These are phyloP conservation scores for Phytophthora pisi DNA, from an alignment of 352 stramenopile genomes.

Conservation along the genomic window DNA sequence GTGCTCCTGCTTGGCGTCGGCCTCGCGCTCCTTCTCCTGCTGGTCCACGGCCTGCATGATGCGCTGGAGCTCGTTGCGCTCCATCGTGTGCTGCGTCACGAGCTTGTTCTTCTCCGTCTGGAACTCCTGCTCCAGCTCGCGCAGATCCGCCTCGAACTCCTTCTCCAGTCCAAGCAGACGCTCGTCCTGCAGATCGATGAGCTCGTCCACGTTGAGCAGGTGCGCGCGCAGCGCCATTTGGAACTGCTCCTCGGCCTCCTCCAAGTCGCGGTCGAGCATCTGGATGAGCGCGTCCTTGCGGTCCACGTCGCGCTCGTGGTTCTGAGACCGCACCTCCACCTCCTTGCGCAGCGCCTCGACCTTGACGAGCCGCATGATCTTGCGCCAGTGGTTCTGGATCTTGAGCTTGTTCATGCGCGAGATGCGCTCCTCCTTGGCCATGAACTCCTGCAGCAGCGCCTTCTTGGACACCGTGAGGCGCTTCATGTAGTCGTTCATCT, in stretches of 20 bases:
- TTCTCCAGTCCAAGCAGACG: slow-evolving; percentile 89
- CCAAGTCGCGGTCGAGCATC: slow-evolving; percentile 94
- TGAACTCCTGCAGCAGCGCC: slow-evolving; percentile 73
- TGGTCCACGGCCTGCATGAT: slow-evolving; percentile 90
- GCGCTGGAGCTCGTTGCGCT: slow-evolving; percentile 80
- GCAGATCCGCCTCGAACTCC: slow-evolving; percentile 90
- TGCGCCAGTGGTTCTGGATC: slow-evolving; percentile 95
- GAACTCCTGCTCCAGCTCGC: slow-evolving; percentile 86
- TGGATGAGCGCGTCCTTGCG: slow-evolving; percentile 95
- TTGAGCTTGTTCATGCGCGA: slow-evolving; percentile 90
- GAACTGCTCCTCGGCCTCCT: slow-evolving; percentile 94
- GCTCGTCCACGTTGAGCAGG: slow-evolving; percentile 90
- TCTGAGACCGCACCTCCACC: slow-evolving; percentile 92
- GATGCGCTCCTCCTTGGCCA: slow-evolving; percentile 73
- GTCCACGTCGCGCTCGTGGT: slow-evolving; percentile 96
- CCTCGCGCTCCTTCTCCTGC: slow-evolving; percentile 82
- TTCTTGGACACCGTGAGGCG: slow-evolving; percentile 83
- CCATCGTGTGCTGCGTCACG: slow-evolving; percentile 60
- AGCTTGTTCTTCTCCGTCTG: slow-evolving; percentile 86
- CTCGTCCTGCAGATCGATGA: slow-evolving; percentile 92
- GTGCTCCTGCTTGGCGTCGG: slow-evolving; percentile 77
- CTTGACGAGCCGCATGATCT: slow-evolving; percentile 96
- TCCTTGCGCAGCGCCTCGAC: slow-evolving; percentile 91
- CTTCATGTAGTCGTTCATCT: slow-evolving; percentile 90
- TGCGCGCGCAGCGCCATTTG: slow-evolving; percentile 90